phyloP scores from a whole-genome alignment of 192 early-diverging fungal species.

The Coemansia sp. region DNA sequence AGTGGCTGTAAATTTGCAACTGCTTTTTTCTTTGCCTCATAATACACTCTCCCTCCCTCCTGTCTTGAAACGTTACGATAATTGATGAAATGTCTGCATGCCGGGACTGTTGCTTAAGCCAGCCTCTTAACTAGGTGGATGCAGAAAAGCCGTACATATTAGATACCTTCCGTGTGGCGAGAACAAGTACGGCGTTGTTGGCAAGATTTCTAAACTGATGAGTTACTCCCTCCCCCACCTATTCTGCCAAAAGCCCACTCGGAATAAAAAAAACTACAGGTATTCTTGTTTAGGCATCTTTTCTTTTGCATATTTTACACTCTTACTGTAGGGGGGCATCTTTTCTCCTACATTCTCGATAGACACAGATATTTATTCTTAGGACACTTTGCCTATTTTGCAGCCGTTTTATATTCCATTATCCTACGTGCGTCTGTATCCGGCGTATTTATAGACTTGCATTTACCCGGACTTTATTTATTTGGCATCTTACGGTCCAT shows the following conservation, averaged over 20 bases:
- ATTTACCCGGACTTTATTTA: background rate
- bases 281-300: background rate
- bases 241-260: background rate
- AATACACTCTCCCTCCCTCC: background rate
- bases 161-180: background rate
- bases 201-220: background rate
- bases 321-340: conserved; percentile 2
- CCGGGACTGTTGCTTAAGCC: background rate
- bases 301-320: background rate
- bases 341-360: conserved; percentile 10
- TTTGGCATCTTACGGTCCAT: background rate
- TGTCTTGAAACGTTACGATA: background rate
- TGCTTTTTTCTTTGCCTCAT: conserved; percentile 1
- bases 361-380: background rate
- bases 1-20: background rate
- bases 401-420: background rate
- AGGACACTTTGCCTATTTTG: background rate
- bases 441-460: background rate
- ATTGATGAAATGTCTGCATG: background rate
- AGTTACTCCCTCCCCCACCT: background rate
- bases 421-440: background rate
- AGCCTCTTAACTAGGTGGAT: conserved; percentile 1
- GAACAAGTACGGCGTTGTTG: conserved; percentile 3
- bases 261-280: background rate
- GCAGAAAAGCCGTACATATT: background rate